Conservation (phyloP, 2,329 filamentous ascomycete genomes). For the Clonostachys solani region DNA sequence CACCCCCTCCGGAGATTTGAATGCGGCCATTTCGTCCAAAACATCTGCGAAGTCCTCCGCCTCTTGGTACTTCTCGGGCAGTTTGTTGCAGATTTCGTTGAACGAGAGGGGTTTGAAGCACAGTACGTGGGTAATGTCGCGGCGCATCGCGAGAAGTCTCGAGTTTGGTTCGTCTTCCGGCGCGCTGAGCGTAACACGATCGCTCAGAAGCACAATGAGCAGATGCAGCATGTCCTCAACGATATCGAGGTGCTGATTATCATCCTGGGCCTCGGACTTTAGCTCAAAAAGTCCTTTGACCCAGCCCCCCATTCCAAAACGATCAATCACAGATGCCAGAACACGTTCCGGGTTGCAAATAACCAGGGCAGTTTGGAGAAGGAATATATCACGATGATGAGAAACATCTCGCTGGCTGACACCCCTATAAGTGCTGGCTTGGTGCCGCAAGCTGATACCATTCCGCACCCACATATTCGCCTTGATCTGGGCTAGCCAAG, state of each 20-base stretch:
- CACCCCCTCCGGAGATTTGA: conserved; percentile 84
- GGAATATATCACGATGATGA: conserved; percentile 90
- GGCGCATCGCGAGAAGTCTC: conserved; percentile 68
- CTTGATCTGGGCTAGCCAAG: conserved; percentile 97
- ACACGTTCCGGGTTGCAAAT: conserved; percentile 80
- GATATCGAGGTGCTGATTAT: conserved; percentile 83
- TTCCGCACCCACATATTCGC: conserved; percentile 98
- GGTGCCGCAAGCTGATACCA: conserved; percentile 90
- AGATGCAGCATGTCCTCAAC: conserved; percentile 95
- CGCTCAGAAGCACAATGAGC: conserved; percentile 84
- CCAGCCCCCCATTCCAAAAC: conserved; percentile 86
- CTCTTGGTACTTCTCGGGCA: conserved; percentile 87
- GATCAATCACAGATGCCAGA: conserved; percentile 83
- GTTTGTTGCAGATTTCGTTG: conserved; percentile 80
- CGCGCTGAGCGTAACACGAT: conserved; percentile 75
- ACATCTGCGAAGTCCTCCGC: conserved; percentile 83
- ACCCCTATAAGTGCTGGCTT: conserved; percentile 89
- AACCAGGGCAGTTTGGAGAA: conserved; percentile 86
- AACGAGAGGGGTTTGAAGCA: conserved; percentile 97
- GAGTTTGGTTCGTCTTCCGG: conserved; percentile 61
- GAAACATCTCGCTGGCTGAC: conserved; percentile 87
- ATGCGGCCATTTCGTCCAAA: conserved; percentile 82
- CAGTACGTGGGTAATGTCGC: conserved; percentile 88
- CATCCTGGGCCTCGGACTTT: conserved; percentile 73
- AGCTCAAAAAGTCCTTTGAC: conserved; percentile 76